Evolutionary conservation across 202 grass and related monocot genomes (phyloP), one percentile per base, ranked within the genome.

Genomic region (Setaria viridis): DNA sequence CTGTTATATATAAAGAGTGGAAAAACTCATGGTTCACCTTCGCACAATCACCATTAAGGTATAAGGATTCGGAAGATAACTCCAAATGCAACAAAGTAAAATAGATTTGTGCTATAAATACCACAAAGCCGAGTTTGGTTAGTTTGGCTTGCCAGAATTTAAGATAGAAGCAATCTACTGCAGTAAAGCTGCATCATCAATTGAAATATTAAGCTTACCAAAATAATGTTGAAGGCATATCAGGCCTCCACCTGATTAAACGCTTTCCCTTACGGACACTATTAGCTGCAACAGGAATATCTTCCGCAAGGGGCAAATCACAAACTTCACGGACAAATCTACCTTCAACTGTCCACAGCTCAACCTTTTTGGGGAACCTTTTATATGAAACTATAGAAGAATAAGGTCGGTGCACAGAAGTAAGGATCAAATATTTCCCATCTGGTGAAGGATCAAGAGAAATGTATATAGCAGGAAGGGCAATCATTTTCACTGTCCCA

Each of bases 201-300:
- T 32, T 46, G 74, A 62, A 76, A 76, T 4, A 33, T 11, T 69
- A 20, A 69, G 39, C 14, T 37, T 70, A 97, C 94, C 94, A 97
- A 90, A 94, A 92, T 63, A 94, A 84, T 14, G 80, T 90, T 67
- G 91, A 97, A 85, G 89, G 86, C 72, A 90, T 94, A 79, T 94
- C 91, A 19, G 90, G 88, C 62, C 94, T 90, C 94, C 94, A 97
- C 32, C 81, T 92, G 76, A 97, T 87, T 49, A 84, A 97, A 56
- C 90, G 91, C 58, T 97, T 94, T 70, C 94, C 91, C 87, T 43
- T 90, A 45, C 94, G 91, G 49, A 94, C 94, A 78, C 94, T 97
- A 62, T 90, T 90, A 48, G 84, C 83, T 50, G 84, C 83, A 85
- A 97, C 87, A 25, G 94, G 90, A 85, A 97, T 97, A 94, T 94